Base-by-base conservation (phyloP, 192 early-diverging fungal species). In the Kickxella alabastrina region DNA sequence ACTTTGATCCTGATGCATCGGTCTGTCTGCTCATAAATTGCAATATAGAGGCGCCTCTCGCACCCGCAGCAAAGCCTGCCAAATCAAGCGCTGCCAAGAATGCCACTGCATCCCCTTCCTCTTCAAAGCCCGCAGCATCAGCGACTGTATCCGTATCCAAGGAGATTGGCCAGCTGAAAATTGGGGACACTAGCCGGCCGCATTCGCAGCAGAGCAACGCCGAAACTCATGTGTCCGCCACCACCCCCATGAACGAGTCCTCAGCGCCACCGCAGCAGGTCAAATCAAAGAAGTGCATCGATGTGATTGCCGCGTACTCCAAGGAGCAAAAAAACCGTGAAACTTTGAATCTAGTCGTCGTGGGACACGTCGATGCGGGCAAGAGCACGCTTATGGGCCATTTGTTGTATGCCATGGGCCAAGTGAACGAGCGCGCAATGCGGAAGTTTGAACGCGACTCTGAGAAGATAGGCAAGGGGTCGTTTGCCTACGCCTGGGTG, bases 341-440 rank as follows among this genome's bases (percentile, higher is more conserved):
- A 4, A 79, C 75, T 6, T 50, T 97, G 51, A 93, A 93, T 57
- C 75, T 98, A 25, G 88, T 94, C 1, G 85, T 98, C 2, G 86
- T 93, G 43, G 92, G 95, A 0, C 95, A 98, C 62, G 95, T 98
- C 4, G 95, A 98, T 65, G 92, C 93, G 4, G 96, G 96, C 32
- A 99, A 99, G 69, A 88, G 85, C 45, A 99, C 96, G 17, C 65
- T 95, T 44, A 95, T 97, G 93, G 96, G 96, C 0, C 96, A 99
- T 62, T 63, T 97, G 52, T 79, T 99, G 3, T 91, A 86, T 50
- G 78, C 83, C 19, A 68, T 95, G 19, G 96, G 94, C 1, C 87
- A 95, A 57, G 92, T 99, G 15, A 85, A 81, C 43, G 87, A 95
- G 40, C 83, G 87, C 26, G 86, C 88, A 8, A 86, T 97, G 65